Conservation (phyloP, 2,329 filamentous ascomycete species). For the Ceratocystis albifundus region DNA sequence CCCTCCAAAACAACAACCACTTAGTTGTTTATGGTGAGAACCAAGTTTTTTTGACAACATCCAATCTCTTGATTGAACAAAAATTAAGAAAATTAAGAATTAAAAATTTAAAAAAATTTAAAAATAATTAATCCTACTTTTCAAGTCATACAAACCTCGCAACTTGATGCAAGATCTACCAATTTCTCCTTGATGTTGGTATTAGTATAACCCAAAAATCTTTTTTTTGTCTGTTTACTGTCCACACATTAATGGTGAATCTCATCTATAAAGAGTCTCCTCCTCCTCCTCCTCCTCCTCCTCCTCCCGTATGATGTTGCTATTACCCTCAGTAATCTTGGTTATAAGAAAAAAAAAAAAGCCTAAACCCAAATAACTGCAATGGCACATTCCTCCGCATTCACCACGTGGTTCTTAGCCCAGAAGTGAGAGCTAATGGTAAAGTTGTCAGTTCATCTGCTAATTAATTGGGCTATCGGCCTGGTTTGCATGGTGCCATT, state of each 20-base stretch:
- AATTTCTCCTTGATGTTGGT: neutral
- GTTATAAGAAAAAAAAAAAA: no score
- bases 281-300: neutral
- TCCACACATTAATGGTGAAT: neutral
- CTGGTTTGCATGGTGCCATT: conserved; percentile 18
- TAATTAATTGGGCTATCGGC: neutral
- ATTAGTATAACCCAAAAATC: neutral
- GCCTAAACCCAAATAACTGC: neutral
- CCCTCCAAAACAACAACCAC: neutral
- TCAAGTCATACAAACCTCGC: neutral
- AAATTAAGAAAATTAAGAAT: no score
- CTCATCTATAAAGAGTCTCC: neutral
- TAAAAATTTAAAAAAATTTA: no score
- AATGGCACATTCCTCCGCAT: conserved; percentile 2
- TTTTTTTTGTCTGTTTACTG: neutral
- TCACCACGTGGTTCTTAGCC: conserved; percentile 10
- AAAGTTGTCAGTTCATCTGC: conserved; percentile 10
- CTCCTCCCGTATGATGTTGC: neutral
- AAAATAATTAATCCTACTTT: neutral
- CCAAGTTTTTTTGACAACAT: neutral
- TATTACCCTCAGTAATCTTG: neutral
- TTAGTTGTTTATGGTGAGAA: no score
- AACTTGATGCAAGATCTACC: neutral
- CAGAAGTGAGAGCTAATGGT: conserved; percentile 6
- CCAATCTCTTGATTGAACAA: neutral